A percentile compares a stretch with the other conserved stretches of the same genome.
Evolutionary conservation across 75 land plant genomes (phyloP).

Genomic region (Cryptomeria japonica): DNA sequence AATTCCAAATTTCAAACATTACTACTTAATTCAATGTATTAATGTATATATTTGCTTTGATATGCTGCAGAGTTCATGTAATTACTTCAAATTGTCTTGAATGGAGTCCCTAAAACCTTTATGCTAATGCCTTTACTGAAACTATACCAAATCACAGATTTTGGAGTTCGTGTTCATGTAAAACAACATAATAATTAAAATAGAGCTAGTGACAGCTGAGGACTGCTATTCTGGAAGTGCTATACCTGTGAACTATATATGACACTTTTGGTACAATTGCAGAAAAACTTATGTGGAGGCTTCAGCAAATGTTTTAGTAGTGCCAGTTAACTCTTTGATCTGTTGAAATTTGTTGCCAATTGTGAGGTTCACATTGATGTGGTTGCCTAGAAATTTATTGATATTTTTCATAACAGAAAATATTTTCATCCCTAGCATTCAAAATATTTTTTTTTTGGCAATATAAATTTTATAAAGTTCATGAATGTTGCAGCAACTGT

Average conservation of each 20-base stretch:
- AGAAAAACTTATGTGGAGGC: too few species aligned
- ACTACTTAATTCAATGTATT: too few species aligned
- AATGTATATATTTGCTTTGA: not conserved
- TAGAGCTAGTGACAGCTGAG: not conserved
- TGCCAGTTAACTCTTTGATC: not conserved
- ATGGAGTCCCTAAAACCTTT: not conserved
- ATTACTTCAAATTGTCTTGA: not conserved
- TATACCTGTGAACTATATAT: not conserved
- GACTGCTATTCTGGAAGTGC: not conserved
- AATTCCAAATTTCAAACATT: too few species aligned
- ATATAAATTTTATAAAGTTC: not conserved
- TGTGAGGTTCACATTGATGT: not conserved
- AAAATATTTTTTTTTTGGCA: not conserved
- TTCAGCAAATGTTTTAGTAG: too few species aligned
- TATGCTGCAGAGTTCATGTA: not conserved
- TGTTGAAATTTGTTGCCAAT: not conserved
- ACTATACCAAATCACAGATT: not conserved
- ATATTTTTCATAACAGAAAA: not conserved
- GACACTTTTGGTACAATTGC: too few species aligned
- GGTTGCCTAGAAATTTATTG: not conserved
- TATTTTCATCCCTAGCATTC: not conserved
- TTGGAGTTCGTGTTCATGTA: not conserved
- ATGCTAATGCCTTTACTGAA: not conserved
- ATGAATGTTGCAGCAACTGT: not conserved
- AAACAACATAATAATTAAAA: not conserved